Evolutionary conservation across 768 basidiomycete genomes (phyloP), one percentile per base, ranked within the genome.

Genomic region (Leccinellum albellum): DNA sequence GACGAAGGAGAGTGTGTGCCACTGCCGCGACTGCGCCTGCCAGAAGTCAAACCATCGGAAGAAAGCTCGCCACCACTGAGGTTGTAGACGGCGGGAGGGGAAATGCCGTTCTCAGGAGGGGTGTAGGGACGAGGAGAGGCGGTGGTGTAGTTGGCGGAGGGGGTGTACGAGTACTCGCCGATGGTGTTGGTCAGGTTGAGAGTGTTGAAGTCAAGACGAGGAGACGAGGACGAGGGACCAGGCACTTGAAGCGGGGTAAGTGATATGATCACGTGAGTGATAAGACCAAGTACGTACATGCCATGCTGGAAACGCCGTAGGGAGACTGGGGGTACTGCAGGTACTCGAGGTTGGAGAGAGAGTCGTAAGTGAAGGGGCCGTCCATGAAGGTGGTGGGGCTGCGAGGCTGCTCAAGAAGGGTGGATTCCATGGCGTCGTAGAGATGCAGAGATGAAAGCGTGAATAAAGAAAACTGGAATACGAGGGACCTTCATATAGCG

Each of bases 71-170:
- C 86, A 46, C 78, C 82, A 64, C 82, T 85, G 62, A 89, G 75
- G 68, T 79, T 83, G 74, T 89, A 88, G 60, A 90, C 81, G 50
- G 86, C 80, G 40, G 86, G 87, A 17, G 88, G 87, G 40, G 85
- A 87, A 61, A 90, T 84, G 71, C 81, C 79, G 61, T 86, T 82
- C 55, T 76, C 76, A 29, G 85, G 76, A 45, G 88, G 87, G n/a
- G 86, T 86, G 78, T 79, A 89, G 21, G 87, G 82, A 61, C 86
- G 87, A 61, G 81, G 78, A 10, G 79, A 78, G 21, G 77, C 61
- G 15, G 79, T 76, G 51, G 83, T 80, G 64, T 85, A 84, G 51
- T 82, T 75, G 57, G 79, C 74, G 51, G 77, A 76, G 55, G 84
- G 78, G 56, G 79, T 73, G 70, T 82, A 81, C 53, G 82, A 78